A percentile compares a stretch with the other conserved stretches of the same genome.
phyloP scores from a whole-genome alignment of 106 monocot genomes.

The Dactylorhiza incarnata region DNA sequence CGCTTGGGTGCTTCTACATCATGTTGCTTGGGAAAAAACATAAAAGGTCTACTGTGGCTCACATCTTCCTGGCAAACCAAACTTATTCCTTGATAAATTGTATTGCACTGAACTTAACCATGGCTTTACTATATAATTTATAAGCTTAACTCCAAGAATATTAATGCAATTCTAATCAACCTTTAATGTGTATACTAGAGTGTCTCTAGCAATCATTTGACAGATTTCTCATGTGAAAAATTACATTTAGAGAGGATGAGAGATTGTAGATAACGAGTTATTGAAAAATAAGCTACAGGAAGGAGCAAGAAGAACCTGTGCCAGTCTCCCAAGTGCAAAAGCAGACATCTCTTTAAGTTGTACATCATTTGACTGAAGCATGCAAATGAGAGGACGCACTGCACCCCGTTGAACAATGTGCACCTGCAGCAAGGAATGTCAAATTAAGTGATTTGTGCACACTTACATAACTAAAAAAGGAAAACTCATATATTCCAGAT shows the following conservation, averaged over 20 bases:
- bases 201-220: not conserved
- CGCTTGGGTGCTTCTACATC: no score
- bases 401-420: slow-evolving; percentile 97
- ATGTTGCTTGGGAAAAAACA: not conserved
- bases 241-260: not conserved
- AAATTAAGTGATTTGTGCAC: not conserved
- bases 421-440: slow-evolving; percentile 40
- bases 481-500: not conserved
- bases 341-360: slow-evolving; percentile 98
- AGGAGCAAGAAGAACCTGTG: slow-evolving; percentile 53
- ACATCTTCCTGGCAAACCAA: not conserved
- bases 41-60: not conserved
- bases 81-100: not conserved
- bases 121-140: not conserved
- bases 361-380: slow-evolving; percentile 92
- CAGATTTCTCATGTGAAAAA: not conserved
- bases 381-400: slow-evolving; percentile 76
- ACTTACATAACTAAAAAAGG: not conserved
- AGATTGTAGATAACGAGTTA: not conserved
- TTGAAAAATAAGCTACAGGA: not conserved
- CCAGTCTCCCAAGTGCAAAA: slow-evolving; percentile 98
- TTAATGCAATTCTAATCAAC: slow-evolving; percentile 1
- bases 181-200: not conserved
- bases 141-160: not conserved
- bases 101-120: not conserved